Evolutionary conservation across 495 filamentous ascomycete species (phyloP).

Genomic region (Filosporella fistucella): DNA sequence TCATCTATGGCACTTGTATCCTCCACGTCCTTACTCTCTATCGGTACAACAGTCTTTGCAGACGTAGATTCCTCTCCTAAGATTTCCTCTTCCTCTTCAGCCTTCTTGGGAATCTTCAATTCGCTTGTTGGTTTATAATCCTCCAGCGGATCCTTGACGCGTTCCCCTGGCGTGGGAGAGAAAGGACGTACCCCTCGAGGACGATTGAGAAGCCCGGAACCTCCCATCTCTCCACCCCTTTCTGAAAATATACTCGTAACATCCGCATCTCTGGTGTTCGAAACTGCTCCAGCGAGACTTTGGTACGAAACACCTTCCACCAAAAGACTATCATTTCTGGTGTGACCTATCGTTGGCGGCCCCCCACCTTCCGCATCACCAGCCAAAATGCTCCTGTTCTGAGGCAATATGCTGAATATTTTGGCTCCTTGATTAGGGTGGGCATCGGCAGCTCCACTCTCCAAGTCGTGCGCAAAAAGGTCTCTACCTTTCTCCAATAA

Average conservation of each 20-base stretch:
- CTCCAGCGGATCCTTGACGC: constrained; percentile 29
- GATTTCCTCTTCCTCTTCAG: constrained; percentile 24
- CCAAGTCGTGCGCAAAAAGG: constrained; percentile 49
- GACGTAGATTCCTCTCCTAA: constrained; percentile 1
- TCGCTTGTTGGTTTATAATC: constrained; percentile 22
- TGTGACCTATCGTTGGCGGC: constrained; percentile 19
- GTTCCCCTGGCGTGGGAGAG: constrained; percentile 43
- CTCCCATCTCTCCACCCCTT: constrained; percentile 8
- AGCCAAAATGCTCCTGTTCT: constrained; percentile 46
- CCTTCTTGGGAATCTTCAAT: constrained; percentile 19
- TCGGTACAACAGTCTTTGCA: constrained; percentile 5
- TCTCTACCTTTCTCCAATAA: constrained; percentile 56
- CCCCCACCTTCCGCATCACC: background rate
- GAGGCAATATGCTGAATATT: constrained; percentile 54
- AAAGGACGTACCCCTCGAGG: constrained; percentile 46
- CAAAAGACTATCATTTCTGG: constrained; percentile 39
- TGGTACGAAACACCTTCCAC: constrained; percentile 42
- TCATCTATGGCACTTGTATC: background rate
- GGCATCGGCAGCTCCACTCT: constrained; percentile 21
- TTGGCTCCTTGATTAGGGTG: constrained; percentile 36
- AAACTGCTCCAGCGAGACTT: constrained; percentile 36
- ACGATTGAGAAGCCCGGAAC: constrained; percentile 35
- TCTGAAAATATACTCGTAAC: constrained; percentile 44
- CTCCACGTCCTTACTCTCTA: background rate
- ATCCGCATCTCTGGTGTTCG: constrained; percentile 26